A percentile compares a stretch with the other conserved stretches of the same genome.
Conservation (phyloP, 129 eudicot species). For the Calendula officinalis region DNA sequence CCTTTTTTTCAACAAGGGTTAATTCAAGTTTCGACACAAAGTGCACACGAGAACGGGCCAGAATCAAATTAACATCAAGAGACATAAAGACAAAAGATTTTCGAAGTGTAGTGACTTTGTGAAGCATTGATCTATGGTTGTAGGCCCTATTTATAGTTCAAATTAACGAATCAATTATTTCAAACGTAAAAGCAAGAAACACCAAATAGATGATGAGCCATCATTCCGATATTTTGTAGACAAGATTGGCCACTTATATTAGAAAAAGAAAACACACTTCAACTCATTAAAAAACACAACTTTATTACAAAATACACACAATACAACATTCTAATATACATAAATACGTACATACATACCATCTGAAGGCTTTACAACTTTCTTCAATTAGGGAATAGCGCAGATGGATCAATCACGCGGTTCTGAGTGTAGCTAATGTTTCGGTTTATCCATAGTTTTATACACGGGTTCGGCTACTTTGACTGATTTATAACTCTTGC, state of each 20-base stretch:
- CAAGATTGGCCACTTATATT: conserved; percentile 12
- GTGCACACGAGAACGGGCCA: background rate
- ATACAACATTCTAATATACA: background rate
- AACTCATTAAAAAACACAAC: conserved; percentile 11
- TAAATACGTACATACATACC: conserved; percentile 10
- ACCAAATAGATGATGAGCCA: conserved; percentile 18
- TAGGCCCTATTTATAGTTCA: conserved; percentile 30
- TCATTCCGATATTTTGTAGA: conserved; percentile 32
- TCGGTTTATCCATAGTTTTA: conserved; percentile 28
- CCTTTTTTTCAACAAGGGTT: background rate
- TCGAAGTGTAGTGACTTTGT: conserved; percentile 24
- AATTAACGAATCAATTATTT: conserved; percentile 25
- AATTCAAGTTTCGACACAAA: conserved; percentile 9
- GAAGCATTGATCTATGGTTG: conserved; percentile 29
- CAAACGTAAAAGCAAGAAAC: conserved; percentile 15
- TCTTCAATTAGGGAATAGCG: no score
- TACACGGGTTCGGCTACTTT: conserved; percentile 42
- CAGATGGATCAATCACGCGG: no score
- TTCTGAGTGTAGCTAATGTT: conserved; percentile 23
- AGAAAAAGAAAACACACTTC: background rate
- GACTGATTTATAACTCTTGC: conserved; percentile 46
- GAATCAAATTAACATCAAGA: conserved; percentile 7
- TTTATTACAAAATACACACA: conserved; percentile 34
- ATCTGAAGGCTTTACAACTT: no score
- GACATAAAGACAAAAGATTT: conserved; percentile 29